Evolutionary conservation across 139 green algal species (phyloP).

Genomic region (Klebsormidium nitens): DNA sequence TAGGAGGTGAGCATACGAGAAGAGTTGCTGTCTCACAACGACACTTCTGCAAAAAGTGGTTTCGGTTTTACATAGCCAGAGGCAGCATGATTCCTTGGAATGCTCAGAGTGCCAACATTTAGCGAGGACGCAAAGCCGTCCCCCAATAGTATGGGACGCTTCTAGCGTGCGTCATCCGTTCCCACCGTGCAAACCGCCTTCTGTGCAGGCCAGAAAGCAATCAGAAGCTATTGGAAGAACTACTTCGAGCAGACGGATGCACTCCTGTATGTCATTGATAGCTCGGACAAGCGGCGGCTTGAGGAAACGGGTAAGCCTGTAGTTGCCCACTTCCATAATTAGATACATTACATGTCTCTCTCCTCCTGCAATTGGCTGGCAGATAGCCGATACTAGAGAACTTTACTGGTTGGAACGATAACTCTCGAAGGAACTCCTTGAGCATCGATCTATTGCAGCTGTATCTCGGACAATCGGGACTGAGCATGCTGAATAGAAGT

Average conservation of each 20-base stretch:
- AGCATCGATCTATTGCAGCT: too few species aligned
- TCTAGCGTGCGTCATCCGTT: not conserved
- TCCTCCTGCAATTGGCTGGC: too few species aligned
- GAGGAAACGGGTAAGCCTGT: conserved; percentile 51
- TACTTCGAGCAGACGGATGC: conserved; percentile 77
- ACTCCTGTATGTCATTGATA: conserved; percentile 77
- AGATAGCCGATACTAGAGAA: too few species aligned
- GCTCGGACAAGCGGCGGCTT: conserved; percentile 62
- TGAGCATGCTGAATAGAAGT: too few species aligned
- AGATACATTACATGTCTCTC: too few species aligned
- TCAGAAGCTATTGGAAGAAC: conserved; percentile 77
- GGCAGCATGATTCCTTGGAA: not conserved
- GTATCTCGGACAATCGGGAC: too few species aligned
- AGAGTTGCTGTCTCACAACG: not conserved
- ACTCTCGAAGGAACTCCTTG: too few species aligned
- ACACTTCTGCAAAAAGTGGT: not conserved
- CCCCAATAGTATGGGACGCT: not conserved
- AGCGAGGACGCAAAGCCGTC: not conserved
- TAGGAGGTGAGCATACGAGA: conserved; percentile 45
- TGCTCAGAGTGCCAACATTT: not conserved
- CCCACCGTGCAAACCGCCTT: not conserved
- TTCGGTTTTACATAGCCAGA: not conserved
- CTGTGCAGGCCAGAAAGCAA: conserved; percentile 58
- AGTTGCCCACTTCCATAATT: too few species aligned
- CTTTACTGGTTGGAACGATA: too few species aligned